phyloP scores from a whole-genome alignment of 352 stramenopile species.

The Pythium rishiriense region DNA sequence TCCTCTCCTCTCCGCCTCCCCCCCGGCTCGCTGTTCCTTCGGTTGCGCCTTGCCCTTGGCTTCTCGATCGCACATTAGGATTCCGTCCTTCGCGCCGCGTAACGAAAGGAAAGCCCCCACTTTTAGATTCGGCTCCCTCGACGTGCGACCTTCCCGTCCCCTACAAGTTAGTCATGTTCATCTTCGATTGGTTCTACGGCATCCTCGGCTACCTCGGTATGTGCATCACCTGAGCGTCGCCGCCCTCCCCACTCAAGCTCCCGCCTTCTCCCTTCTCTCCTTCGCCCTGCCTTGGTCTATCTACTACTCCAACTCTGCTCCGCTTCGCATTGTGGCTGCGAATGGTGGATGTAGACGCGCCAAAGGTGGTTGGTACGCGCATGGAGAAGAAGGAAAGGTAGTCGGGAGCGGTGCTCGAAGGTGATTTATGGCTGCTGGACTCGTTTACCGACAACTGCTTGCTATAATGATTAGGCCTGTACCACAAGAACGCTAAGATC shows the following conservation, averaged over 20 bases:
- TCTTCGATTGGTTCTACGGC: slow-evolving; percentile 96
- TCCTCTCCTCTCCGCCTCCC: slow-evolving; percentile 13
- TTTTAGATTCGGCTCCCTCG: slow-evolving; percentile 25
- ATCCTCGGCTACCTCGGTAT: slow-evolving; percentile 92
- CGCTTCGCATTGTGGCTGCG: no score
- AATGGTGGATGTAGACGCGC: no score
- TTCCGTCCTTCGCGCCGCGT: slow-evolving; percentile 15
- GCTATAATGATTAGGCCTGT: slow-evolving; percentile 89
- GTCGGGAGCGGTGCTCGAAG: neutral
- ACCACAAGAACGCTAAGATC: slow-evolving; percentile 99
- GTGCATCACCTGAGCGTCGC: slow-evolving; percentile 1
- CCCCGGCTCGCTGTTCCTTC: slow-evolving; percentile 9
- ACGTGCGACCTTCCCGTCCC: slow-evolving; percentile 2
- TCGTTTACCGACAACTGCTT: neutral
- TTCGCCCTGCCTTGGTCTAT: neutral
- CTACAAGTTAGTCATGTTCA: slow-evolving; percentile 74
- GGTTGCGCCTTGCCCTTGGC: slow-evolving; percentile 5
- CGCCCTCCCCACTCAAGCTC: neutral
- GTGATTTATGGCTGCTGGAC: neutral
- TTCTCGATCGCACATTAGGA: slow-evolving; percentile 27
- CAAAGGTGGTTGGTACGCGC: neutral
- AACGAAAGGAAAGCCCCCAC: slow-evolving; percentile 21
- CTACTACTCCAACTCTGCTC: no score
- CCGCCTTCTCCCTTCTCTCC: neutral
- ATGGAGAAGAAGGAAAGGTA: neutral